Evolutionary conservation across 805 yeast species (phyloP), one percentile per base, ranked within the genome.

Genomic region (Candida sakaeoensis): DNA sequence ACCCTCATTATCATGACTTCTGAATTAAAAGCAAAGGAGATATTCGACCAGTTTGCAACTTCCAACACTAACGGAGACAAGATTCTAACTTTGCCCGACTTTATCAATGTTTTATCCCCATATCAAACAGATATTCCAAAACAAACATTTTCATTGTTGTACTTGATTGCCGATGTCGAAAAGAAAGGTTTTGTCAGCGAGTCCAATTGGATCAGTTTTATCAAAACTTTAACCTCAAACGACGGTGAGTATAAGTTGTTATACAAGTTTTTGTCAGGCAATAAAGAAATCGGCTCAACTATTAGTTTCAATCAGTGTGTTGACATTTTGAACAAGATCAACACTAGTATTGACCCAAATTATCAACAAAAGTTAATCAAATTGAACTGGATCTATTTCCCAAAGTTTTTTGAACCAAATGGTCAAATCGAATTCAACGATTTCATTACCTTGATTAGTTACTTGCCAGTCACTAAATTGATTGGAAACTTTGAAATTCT

Each of bases 111-210:
- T 30, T 55, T 68, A 42, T 57, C 72, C 22, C 74, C 74, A 8
- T 68, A 65, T 44, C 61, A 63, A 27, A 51, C 62, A 24, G 74
- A 68, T 46, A 52, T 68, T 32, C 67, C 70, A 13, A 60, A 52
- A 37, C 59, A 58, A 32, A 49, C 70, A 5, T 67, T 57, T 39
- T 55, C 72, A 5, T 72, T 90, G 44, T 78, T 91, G 36, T 91
- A 85, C 56, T 69, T 84, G 41, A 79, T 88, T 19, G 87, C 95
- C 12, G 98, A 91, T 63, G 77, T 77, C 43, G 70, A 73, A 28
- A 68, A 72, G 41, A 77, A 78, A 48, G 97, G 96, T 6, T 80
- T 72, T 43, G 70, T 87, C 36, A 72, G 77, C 19, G 67, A 80
- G 36, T 58, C 68, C 18, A 96, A 91, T 56, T 91, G 95, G 84